phyloP scores from a whole-genome alignment of 306 rosid genomes.

The Prunus salicina region DNA sequence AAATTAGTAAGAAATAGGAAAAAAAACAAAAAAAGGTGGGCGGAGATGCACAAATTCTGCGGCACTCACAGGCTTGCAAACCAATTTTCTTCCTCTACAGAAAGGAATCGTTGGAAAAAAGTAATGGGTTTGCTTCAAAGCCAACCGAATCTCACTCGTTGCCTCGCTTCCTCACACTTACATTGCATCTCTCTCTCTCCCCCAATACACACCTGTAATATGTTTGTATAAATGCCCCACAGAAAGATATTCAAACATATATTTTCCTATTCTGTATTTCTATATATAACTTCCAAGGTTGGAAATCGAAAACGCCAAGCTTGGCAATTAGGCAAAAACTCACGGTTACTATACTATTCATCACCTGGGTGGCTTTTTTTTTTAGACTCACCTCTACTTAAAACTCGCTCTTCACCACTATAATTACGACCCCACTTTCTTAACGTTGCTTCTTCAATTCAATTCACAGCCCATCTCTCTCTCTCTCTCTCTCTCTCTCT shows the following conservation, averaged over 20 bases:
- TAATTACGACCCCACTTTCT: conserved; percentile 32
- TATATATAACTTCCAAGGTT: conserved; percentile 52
- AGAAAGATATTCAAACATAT: background rate
- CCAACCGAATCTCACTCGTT: conserved; percentile 96
- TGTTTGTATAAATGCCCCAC: background rate
- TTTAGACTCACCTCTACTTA: conserved; percentile 4
- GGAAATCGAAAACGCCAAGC: conserved; percentile 38
- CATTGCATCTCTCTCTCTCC: conserved; percentile 43
- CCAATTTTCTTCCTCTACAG: conserved; percentile 54
- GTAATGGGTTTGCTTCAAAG: conserved; percentile 96
- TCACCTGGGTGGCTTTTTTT: conserved; percentile 30
- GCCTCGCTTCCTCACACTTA: conserved; percentile 67
- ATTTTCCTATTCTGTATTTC: conserved; percentile 11
- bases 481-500: conserved; percentile 8
- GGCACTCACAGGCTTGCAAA: conserved; percentile 88
- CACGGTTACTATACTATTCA: conserved; percentile 44
- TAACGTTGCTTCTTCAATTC: conserved; percentile 10
- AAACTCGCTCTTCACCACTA: conserved; percentile 29
- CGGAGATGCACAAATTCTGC: conserved; percentile 42
- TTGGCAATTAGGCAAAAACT: conserved; percentile 35
- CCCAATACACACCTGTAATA: conserved; percentile 17
- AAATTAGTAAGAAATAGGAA: background rate
- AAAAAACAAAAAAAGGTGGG: background rate
- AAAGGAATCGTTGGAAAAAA: conserved; percentile 83
- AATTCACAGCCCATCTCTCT: background rate